Evolutionary conservation across 1,139 yeast genomes (phyloP).

Genomic region (Taiozyma sp.): DNA sequence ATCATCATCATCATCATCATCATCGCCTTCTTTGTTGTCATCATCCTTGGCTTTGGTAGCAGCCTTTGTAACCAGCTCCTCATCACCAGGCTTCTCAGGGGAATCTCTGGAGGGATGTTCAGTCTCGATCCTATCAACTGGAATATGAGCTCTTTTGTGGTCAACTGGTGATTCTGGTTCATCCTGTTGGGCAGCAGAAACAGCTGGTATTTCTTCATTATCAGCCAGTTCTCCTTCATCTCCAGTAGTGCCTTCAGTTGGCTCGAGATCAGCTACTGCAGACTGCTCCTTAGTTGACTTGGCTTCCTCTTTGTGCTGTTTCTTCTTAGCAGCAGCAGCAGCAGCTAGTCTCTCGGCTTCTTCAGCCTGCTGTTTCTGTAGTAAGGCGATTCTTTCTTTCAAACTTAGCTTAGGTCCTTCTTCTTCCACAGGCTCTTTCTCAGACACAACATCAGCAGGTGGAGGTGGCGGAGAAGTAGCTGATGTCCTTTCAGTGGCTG

Average conservation of each 20-base stretch:
- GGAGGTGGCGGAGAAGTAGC: constrained; percentile 17
- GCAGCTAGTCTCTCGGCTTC: constrained; percentile 75
- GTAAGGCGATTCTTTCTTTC: constrained; percentile 78
- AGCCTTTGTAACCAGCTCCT: not conserved
- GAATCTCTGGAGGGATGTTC: not conserved
- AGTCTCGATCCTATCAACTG: not conserved
- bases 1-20: constrained; percentile 38
- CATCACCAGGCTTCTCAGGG: constrained; percentile 1
- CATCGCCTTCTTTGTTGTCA: constrained; percentile 29
- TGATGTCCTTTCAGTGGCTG: constrained; percentile 1
- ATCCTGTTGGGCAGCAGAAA: not conserved
- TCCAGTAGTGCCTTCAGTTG: not conserved
- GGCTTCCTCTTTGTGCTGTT: constrained; percentile 48
- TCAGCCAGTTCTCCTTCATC: constrained; percentile 2
- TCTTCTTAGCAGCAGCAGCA: constrained; percentile 42
- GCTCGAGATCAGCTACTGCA: not conserved
- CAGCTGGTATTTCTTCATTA: constrained; percentile 8
- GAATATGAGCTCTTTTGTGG: not conserved
- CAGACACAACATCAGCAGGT: constrained; percentile 19
- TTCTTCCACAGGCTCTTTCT: constrained; percentile 24
- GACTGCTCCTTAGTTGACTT: constrained; percentile 22
- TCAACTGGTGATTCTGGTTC: not conserved
- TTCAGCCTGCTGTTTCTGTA: constrained; percentile 77
- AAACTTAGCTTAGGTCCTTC: constrained; percentile 72
- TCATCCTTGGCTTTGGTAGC: constrained; percentile 8